A percentile compares a stretch with the other conserved stretches of the same genome.
Evolutionary conservation across 169 alveolate species (phyloP).

Genomic region (Cystoisospora suis): DNA sequence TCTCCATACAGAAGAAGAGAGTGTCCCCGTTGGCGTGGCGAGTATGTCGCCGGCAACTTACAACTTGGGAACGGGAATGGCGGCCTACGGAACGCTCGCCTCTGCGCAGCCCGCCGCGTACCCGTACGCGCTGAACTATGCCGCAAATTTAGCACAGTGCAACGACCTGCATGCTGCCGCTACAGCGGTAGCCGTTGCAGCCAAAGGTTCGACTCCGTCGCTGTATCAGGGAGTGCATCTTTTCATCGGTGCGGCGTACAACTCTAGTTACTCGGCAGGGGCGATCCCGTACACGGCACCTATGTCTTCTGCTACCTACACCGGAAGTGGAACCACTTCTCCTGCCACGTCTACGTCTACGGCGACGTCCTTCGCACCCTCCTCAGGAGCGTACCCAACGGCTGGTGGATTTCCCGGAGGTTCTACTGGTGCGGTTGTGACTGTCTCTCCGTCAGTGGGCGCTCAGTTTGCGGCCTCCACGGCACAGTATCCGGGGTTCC

Average conservation of each 20-base stretch:
- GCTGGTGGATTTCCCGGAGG: too few relatives aligned
- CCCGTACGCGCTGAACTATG: conserved; percentile 8
- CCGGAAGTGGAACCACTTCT: background rate
- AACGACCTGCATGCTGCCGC: background rate
- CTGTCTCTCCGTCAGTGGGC: too few relatives aligned
- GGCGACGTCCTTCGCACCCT: background rate
- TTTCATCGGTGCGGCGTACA: conserved; percentile 21
- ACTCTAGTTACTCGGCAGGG: background rate
- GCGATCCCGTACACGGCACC: conserved; percentile 12
- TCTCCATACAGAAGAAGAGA: too few relatives aligned
- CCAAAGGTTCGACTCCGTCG: conserved; percentile 9
- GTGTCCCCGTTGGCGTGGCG: too few relatives aligned
- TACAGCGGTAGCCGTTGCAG: conserved; percentile 20
- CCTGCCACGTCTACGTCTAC: background rate
- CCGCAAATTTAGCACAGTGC: background rate
- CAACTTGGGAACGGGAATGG: too few relatives aligned
- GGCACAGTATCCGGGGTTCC: too few relatives aligned
- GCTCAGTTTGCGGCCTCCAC: too few relatives aligned
- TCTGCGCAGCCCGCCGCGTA: background rate
- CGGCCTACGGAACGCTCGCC: background rate
- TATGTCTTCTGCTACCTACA: background rate
- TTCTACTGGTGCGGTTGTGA: too few relatives aligned
- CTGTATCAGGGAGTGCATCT: background rate
- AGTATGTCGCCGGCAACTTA: too few relatives aligned
- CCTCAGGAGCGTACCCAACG: background rate